These are phyloP conservation scores for Ascochyta rabiei DNA, from an alignment of 2,329 filamentous ascomycete species.

Conservation along the genomic window DNA sequence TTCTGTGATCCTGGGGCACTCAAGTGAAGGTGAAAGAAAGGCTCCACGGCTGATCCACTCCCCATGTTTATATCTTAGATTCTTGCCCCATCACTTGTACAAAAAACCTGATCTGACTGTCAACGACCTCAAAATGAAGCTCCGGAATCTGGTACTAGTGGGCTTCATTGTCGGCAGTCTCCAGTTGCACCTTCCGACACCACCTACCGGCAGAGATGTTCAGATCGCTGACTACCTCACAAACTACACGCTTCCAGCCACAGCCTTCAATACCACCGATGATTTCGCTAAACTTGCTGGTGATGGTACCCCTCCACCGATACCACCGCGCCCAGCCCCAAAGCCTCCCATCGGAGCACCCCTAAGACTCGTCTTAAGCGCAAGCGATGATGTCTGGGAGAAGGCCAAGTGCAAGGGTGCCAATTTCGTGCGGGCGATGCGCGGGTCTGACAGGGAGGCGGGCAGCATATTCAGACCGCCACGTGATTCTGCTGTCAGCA, in stretches of 20 bases:
- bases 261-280: not conserved
- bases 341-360: not conserved
- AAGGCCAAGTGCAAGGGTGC: slow-evolving; percentile 9
- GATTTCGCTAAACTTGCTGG: not conserved
- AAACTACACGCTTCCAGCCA: not conserved
- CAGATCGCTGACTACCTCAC: not conserved
- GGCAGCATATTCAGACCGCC: not conserved
- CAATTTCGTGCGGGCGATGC: slow-evolving; percentile 2
- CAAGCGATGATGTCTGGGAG: slow-evolving; percentile 1
- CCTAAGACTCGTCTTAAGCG: not conserved
- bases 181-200: not conserved
- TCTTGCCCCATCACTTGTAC: not conserved
- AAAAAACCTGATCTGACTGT: not conserved
- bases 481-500: not conserved
- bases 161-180: not conserved
- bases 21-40: not conserved
- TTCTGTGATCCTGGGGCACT: not conserved
- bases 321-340: not conserved
- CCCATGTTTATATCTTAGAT: not conserved
- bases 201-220: not conserved
- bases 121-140: not conserved
- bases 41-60: not conserved
- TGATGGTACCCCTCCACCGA: not conserved
- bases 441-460: not conserved
- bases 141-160: not conserved